Evolutionary conservation across 352 stramenopile species (phyloP), one percentile per base, ranked within the genome.

Genomic region (Phytophthora palmivora): DNA sequence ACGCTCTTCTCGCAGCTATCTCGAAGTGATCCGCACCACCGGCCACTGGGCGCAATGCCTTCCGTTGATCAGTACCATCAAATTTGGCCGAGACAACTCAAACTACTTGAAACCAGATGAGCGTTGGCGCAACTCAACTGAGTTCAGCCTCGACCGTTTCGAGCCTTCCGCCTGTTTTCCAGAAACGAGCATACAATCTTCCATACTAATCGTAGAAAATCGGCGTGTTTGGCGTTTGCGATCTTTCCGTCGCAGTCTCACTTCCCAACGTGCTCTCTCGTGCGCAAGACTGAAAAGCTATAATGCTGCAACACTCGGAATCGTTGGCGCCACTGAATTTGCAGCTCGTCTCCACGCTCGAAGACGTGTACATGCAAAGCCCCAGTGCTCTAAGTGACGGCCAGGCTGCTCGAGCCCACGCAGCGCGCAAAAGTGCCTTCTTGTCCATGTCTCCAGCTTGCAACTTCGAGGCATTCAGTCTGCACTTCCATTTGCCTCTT

Each of bases 381-480:
- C 67, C 70, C 18, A 65, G 37, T 21, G 57, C 36, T 10, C 16
- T 48, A 10, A 16, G 24, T 41, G 44, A 66, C 33, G 63, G 63
- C 16, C 46, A 64, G n/a, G 67, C 76, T 4, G 67, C 74, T 6
- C 50, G 57, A 14, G 47, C 67, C 9, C 58, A 74, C 21, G 76
- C 70, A n/a, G 67, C 63, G 16, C 71, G 74, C 16, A 86, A 83
- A 51, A 76, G 68, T 33, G 63, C 74, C 18, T 74, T 90, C 64
- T 50, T 87, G 39, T 69, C 65, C 18, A 72, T 86, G 65, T 84
- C 76, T 7, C 79, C 81, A 0, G 67, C 65, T 21, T 87, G 82
- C 72, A 92, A 84, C 68, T 92, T 92, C 37, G 74, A 87, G 42
- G 81, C 82, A 4, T 87, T 88, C 50, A 88, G 79, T 34, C 68